A percentile compares a stretch with the other conserved stretches of the same genome.
Conservation (phyloP, 106 monocot genomes). For the Platanthera guangdongensis region DNA sequence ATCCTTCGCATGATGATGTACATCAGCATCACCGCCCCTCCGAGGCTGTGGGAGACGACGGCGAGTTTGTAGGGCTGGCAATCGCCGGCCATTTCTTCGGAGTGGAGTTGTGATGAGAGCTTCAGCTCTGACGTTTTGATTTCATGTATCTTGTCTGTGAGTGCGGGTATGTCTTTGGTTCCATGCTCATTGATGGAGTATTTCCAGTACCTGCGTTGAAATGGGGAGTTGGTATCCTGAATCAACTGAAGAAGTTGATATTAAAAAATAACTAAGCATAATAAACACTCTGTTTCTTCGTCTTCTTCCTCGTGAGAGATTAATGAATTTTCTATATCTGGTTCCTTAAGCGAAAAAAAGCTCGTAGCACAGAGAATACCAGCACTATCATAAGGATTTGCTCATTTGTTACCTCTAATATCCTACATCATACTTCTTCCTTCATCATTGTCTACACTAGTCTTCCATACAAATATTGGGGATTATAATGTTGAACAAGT, state of each 20-base stretch:
- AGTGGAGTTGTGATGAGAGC: slow-evolving; percentile 5
- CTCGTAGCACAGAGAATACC: too few species aligned
- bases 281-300: too few species aligned
- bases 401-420: too few species aligned
- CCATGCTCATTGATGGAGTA: slow-evolving; percentile 98
- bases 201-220: slow-evolving; percentile 74
- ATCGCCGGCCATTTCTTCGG: slow-evolving; percentile 8
- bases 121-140: slow-evolving; percentile 72
- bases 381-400: too few species aligned
- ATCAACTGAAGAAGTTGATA: not conserved
- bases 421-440: too few species aligned
- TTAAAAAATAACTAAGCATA: too few species aligned
- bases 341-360: too few species aligned
- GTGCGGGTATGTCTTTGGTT: slow-evolving; percentile 75
- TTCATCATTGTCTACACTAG: too few species aligned
- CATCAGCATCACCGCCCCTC: slow-evolving; percentile 94
- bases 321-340: too few species aligned
- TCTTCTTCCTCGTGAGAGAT: too few species aligned
- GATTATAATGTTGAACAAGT: too few species aligned
- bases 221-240: not conserved
- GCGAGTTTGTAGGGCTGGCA: slow-evolving; percentile 70
- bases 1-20: slow-evolving; percentile 64
- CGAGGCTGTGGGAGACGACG: slow-evolving; percentile 78
- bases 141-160: slow-evolving; percentile 82
- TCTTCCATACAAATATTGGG: too few species aligned